These are phyloP conservation scores for Chlamydomonas sp. DNA, from an alignment of 139 green algal species.

Conservation along the genomic window DNA sequence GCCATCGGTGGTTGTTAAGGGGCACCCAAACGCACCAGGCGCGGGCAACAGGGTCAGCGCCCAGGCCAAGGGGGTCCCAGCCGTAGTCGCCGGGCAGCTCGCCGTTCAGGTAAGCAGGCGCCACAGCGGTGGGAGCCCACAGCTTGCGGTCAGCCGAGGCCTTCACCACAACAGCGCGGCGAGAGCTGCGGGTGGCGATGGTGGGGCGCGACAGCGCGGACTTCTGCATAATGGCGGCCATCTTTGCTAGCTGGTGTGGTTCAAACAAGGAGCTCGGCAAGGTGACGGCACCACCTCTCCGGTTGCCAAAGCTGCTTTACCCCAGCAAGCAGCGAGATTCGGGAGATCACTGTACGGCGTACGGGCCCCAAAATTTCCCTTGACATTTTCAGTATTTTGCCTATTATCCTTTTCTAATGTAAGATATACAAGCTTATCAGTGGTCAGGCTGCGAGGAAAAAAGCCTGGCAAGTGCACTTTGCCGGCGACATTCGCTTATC, in stretches of 20 bases:
- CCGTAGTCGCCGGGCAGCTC: slow-evolving; percentile 62
- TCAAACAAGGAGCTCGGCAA: not conserved
- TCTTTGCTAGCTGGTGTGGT: slow-evolving; percentile 20
- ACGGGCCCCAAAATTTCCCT: no score
- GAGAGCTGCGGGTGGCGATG: not conserved
- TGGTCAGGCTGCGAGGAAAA: no score
- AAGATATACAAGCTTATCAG: no score
- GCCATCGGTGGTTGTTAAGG: not conserved
- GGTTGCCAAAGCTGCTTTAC: no score
- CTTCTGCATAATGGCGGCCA: slow-evolving; percentile 50
- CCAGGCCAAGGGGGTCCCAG: slow-evolving; percentile 82
- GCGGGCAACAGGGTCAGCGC: slow-evolving; percentile 74
- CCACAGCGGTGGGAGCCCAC: slow-evolving; percentile 57
- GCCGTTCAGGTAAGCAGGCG: slow-evolving; percentile 72
- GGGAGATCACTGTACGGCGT: no score
- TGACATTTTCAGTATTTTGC: no score
- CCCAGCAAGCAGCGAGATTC: no score
- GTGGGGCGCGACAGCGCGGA: slow-evolving; percentile 21
- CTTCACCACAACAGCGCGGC: slow-evolving; percentile 36
- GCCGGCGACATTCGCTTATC: no score
- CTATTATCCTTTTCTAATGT: no score
- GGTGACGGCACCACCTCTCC: not conserved
- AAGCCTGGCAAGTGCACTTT: no score
- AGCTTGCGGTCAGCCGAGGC: slow-evolving; percentile 42
- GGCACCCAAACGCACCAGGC: slow-evolving; percentile 65